These are phyloP conservation scores for Escovopsis sp. DNA, from an alignment of 2,329 filamentous ascomycete species.

Conservation along the genomic window DNA sequence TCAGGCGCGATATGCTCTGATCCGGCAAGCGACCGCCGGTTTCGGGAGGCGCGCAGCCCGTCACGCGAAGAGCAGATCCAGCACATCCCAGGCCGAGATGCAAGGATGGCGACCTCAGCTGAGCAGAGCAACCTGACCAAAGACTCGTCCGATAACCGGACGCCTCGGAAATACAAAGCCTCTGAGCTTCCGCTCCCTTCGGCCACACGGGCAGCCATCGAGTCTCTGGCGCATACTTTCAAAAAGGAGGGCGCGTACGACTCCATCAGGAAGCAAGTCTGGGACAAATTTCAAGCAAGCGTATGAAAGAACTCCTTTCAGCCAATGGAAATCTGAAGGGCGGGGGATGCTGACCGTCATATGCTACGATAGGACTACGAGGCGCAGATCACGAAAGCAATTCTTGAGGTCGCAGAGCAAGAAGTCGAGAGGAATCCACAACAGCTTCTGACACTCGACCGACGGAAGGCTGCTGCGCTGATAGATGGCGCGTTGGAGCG, in stretches of 20 bases:
- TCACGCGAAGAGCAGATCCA: conserved; percentile 1
- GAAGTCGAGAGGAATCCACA: conserved; percentile 63
- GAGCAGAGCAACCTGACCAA: conserved; percentile 9
- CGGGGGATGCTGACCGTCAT: not conserved
- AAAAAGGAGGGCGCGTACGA: conserved; percentile 82
- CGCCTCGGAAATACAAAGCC: conserved; percentile 45
- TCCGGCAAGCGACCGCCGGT: not conserved
- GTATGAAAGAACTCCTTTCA: conserved; percentile 28
- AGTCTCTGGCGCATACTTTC: conserved; percentile 62
- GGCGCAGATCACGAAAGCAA: conserved; percentile 45
- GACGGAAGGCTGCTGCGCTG: conserved; percentile 56
- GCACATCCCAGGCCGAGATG: not conserved
- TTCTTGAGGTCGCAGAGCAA: conserved; percentile 53
- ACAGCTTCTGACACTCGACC: conserved; percentile 56
- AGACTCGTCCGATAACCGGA: conserved; percentile 5
- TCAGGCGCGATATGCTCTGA: conserved; percentile 2
- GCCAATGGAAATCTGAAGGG: not conserved
- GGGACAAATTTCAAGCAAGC: conserved; percentile 57
- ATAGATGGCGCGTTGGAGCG: conserved; percentile 67
- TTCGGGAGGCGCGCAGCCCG: conserved; percentile 2
- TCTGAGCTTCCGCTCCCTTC: conserved; percentile 61
- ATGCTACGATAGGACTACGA: conserved; percentile 45
- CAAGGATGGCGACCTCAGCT: conserved; percentile 13
- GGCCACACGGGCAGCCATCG: conserved; percentile 57
- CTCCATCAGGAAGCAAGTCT: conserved; percentile 58